phyloP scores from a whole-genome alignment of 306 rosid species.

The Datisca glomerata region DNA sequence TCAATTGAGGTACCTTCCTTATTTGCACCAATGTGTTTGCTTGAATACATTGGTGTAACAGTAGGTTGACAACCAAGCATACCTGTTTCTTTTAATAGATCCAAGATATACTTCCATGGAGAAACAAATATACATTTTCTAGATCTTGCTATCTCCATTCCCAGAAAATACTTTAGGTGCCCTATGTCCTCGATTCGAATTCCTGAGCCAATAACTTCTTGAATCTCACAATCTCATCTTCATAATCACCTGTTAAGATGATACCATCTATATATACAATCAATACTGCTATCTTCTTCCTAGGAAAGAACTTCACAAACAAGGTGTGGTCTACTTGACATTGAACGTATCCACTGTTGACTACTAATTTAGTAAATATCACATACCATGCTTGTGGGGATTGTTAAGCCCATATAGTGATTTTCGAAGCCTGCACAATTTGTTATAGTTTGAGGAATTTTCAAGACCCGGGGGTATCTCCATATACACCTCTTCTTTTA shows the following conservation, averaged over 20 bases:
- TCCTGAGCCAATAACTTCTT: not conserved
- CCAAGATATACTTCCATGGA: not conserved
- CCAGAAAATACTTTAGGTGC: not conserved
- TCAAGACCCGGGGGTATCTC: not conserved
- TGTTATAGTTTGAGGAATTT: not conserved
- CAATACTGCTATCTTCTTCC: not conserved
- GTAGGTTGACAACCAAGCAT: not conserved
- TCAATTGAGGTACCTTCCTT: not conserved
- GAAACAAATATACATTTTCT: not conserved
- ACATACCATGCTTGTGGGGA: not conserved
- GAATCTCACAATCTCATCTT: not conserved
- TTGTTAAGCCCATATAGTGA: not conserved
- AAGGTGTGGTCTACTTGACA: not conserved
- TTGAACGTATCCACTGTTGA: not conserved
- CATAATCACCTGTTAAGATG: not conserved
- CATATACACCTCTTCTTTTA: not conserved
- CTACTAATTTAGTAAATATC: not conserved
- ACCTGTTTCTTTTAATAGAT: not conserved
- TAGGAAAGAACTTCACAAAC: not conserved
- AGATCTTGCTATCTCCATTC: not conserved
- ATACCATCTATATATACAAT: not conserved
- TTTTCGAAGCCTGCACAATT: not conserved
- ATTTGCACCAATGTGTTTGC: not conserved
- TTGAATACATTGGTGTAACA: not conserved
- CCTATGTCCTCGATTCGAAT: slow-evolving; percentile 1